Percentiles rank a stretch among this genome's conserved stretches.
phyloP scores from a whole-genome alignment of 2,329 filamentous ascomycete species.

The Pseudocercospora crystallina region DNA sequence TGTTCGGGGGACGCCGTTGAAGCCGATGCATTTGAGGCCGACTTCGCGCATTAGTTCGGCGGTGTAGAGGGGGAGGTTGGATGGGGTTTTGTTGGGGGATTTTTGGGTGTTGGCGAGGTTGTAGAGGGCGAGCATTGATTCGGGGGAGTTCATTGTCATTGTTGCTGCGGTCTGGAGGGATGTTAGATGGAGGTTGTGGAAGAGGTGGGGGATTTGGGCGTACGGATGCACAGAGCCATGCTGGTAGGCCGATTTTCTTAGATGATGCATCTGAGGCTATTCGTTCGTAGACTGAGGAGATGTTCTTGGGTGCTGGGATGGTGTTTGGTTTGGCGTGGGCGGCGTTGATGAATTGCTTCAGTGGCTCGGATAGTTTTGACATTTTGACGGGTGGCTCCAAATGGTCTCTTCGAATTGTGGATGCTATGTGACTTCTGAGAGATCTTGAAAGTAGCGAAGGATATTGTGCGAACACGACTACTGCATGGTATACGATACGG shows the following conservation, averaged over 20 bases:
- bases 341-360: conserved; percentile 74
- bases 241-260: conserved; percentile 62
- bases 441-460: no score
- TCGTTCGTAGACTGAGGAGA: conserved; percentile 62
- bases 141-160: conserved; percentile 83
- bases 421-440: no score
- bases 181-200: neutral
- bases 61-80: conserved; percentile 46
- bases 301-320: conserved; percentile 62
- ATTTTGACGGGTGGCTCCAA: conserved; percentile 42
- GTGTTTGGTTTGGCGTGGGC: conserved; percentile 66
- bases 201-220: conserved; percentile 16
- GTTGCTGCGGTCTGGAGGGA: conserved; percentile 69
- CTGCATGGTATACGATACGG: no score
- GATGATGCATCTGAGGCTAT: conserved; percentile 63
- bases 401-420: no score
- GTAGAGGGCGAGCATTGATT: conserved; percentile 67
- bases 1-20: conserved; percentile 78
- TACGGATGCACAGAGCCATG: conserved; percentile 68
- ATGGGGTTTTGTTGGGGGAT: conserved; percentile 21
- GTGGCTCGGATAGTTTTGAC: conserved; percentile 69
- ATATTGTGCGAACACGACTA: no score
- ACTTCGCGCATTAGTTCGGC: conserved; percentile 75
- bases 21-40: conserved; percentile 74
- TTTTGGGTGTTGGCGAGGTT: conserved; percentile 38